A percentile compares a stretch with the other conserved stretches of the same genome.
These are phyloP conservation scores for Eucalyptus victrix DNA, from an alignment of 345 rosid genomes.

Conservation along the genomic window DNA sequence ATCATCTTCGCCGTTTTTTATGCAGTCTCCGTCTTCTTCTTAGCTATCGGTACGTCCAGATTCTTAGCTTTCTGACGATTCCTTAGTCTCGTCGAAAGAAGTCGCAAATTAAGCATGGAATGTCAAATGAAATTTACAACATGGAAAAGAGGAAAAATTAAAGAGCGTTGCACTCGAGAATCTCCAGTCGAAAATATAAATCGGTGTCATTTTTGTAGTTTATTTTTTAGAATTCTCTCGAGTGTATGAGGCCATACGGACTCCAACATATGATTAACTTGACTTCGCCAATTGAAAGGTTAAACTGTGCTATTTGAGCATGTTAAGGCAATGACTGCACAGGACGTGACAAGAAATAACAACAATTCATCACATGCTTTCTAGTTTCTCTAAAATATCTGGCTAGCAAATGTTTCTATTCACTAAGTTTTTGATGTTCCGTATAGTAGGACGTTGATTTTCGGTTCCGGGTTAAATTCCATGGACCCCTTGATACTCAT, in stretches of 20 bases:
- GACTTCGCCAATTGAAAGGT: not conserved
- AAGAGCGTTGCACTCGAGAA: not conserved
- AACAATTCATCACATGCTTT: not conserved
- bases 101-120: not conserved
- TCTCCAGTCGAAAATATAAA: not conserved
- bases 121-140: not conserved
- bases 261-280: not conserved
- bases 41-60: constrained; percentile 14
- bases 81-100: not conserved
- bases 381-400: not conserved
- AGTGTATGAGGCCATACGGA: not conserved
- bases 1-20: not conserved
- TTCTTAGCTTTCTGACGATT: not conserved
- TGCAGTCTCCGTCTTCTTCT: constrained; percentile 1
- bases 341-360: not conserved
- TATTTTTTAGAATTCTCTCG: not conserved
- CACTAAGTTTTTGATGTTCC: not conserved
- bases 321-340: not conserved
- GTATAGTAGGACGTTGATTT: not conserved
- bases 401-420: not conserved
- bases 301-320: not conserved
- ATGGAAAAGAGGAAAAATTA: not conserved
- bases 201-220: not conserved
- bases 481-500: not conserved
- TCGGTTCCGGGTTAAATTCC: not conserved